Conservation (phyloP, 2,329 filamentous ascomycete species). For the Pseudogymnoascus sp. region DNA sequence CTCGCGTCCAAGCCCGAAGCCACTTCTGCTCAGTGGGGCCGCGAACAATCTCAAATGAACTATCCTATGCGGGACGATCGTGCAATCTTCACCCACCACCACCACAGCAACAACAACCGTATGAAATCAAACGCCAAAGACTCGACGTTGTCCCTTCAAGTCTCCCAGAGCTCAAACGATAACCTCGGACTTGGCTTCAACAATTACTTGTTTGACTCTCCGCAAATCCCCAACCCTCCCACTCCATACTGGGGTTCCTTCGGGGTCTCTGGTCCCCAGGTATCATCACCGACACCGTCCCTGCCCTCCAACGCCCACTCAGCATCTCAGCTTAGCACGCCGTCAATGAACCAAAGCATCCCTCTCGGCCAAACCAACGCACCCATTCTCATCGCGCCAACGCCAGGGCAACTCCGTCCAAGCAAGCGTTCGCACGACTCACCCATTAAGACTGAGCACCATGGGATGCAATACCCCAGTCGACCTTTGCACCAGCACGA, state of each 20-base stretch:
- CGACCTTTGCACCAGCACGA: background rate
- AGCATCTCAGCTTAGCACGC: constrained; percentile 13
- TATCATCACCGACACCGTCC: constrained; percentile 12
- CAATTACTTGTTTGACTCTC: background rate
- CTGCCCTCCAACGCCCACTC: constrained; percentile 18
- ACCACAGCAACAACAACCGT: background rate
- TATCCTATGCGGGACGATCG: background rate
- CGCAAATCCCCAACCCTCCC: background rate
- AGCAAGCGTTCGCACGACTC: background rate
- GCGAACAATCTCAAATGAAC: background rate
- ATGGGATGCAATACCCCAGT: background rate
- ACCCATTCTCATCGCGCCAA: constrained; percentile 21
- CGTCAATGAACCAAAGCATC: constrained; percentile 13
- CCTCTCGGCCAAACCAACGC: constrained; percentile 11
- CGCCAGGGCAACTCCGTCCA: background rate
- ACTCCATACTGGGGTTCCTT: constrained; percentile 19
- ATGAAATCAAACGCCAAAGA: background rate
- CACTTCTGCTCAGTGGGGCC: background rate
- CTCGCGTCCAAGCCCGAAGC: background rate
- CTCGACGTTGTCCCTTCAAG: background rate
- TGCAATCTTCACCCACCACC: background rate
- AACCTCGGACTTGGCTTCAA: background rate
- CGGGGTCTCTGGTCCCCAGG: constrained; percentile 19
- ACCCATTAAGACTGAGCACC: background rate
- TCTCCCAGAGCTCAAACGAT: background rate